A percentile compares a stretch with the other conserved stretches of the same genome.
Evolutionary conservation across 805 yeast species (phyloP).

Genomic region (Suhomyces vadensis): DNA sequence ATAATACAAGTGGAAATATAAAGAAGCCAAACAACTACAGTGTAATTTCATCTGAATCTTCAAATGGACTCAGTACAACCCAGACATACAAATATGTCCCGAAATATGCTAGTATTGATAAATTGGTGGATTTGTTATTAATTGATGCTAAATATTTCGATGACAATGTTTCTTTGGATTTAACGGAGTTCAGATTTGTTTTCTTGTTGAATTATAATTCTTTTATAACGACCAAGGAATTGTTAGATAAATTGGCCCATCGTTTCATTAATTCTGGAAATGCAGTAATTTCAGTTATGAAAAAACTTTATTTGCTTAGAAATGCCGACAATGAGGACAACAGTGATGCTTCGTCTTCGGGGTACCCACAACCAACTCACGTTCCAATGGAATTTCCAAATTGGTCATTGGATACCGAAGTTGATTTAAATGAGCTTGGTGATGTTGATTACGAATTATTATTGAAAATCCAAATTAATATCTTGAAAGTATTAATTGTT

Average conservation of each 20-base stretch:
- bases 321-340: conserved; percentile 11
- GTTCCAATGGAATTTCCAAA: conserved; percentile 48
- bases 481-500: conserved; percentile 71
- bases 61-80: conserved; percentile 9
- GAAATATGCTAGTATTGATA: conserved; percentile 63
- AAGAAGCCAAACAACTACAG: conserved; percentile 22
- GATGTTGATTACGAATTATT: conserved; percentile 65
- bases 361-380: conserved; percentile 9
- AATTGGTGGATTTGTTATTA: conserved; percentile 76
- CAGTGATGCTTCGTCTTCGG: conserved; percentile 6
- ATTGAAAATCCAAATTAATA: conserved; percentile 77
- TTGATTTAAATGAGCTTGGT: conserved; percentile 41
- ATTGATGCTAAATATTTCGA: conserved; percentile 64
- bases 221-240: conserved; percentile 39
- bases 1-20: conserved; percentile 1
- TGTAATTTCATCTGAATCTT: conserved; percentile 18
- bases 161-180: conserved; percentile 33
- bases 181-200: conserved; percentile 42
- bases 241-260: conserved; percentile 41
- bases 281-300: conserved; percentile 47
- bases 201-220: conserved; percentile 44
- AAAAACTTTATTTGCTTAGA: conserved; percentile 23
- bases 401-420: conserved; percentile 51
- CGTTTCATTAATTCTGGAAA: conserved; percentile 45
- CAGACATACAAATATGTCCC: conserved; percentile 11